Base-by-base conservation (phyloP, 441 rosid species). In the Mallotus repandus region DNA sequence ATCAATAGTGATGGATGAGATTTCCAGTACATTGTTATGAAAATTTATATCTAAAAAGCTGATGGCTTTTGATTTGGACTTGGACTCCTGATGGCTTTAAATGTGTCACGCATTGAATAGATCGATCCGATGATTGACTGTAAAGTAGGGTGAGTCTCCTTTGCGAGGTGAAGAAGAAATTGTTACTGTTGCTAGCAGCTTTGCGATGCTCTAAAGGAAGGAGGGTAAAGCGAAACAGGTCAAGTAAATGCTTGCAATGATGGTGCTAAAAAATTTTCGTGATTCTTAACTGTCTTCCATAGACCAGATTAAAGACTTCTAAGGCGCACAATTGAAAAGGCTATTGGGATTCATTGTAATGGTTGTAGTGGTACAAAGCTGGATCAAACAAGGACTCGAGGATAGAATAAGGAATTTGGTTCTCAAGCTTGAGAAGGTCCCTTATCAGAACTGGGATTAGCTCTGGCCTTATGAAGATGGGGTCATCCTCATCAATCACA, bases 41-140 rank as follows among this genome's bases (percentile, higher is more conserved):
- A 76, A 76, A 52, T 48, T 11, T n/a, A 76, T 73, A 38, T 73
- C 75, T 25, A 73, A 50, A 35, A 72, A 59, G 35, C 53, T 73
- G 0, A 21, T n/a, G 8, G 73, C 8, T 4, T 76, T 59, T 29
- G 32, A 29, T n/a, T 58, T 64, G 7, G 69, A 69, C 71, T 59
- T 69, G 63, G 50, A 79, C 72, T 32, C 82, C 79, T 0, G 77
- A 66, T 63, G 59, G 68, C 57, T 55, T 49, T 2, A 68, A 79
- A 19, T 53, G 55, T 25, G 57, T 69, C 5, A 54, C 72, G n/a
- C 59, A 64, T 0, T 59, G 81, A 2, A 78, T 49, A 12, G 64
- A 59, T 19, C 22, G 69, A 0, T 48, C 38, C 29, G 70, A 66
- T 13, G 57, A 38, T 12, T 4, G 43, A 50, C 48, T 45, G 2